Base-by-base conservation (phyloP, 768 basidiomycete species). In the Amanita rubescens region DNA sequence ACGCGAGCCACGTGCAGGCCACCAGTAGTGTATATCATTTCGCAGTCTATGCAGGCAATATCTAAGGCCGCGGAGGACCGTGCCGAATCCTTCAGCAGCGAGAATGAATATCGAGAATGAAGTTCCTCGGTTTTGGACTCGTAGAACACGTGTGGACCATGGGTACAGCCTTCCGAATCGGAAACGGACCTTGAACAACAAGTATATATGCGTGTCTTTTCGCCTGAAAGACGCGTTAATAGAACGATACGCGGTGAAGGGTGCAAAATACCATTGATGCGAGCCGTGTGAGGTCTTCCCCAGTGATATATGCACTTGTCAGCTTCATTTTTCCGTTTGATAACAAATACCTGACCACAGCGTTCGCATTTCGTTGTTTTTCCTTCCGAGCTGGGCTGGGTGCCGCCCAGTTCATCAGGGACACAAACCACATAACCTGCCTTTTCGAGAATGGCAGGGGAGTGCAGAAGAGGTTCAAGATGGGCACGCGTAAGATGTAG, bases 1-100 rank as follows among this genome's bases (percentile, higher is more conserved):
- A 96, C 84, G 3, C 96, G 80, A 2, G 93, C 95, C 3, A 96
- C 82, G 19, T 87, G 84, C 78, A 92, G 82, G 0, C 96, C 96
- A 4, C 88, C 90, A 0, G 94, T 97, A 0, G 92, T 89, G 70
- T 94, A 93, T 8, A 97, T 76, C 90, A 98, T 93, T 69, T 99
- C 96, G 63, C 96, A 98, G 66, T 99, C 96, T 47, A 98, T 73
- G 0, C 91, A 91, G 5, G 85, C 89, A 3, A 97, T 79, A 53
- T 94, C 89, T 42, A 91, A 69, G 1, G 78, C 72, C 1, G 61
- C 60, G 17, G 57, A 62, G 14, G 58, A 42, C 10, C 61, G 30
- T 39, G 66, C 57, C 7, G 69, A 55, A 5, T 68, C 54, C 10
- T 62, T 63, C 46, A 72, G 64, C 49, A 61, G 67, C 42, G 91